These are phyloP conservation scores for Teratosphaeria nubilosa DNA, from an alignment of 2,329 filamentous ascomycete genomes.

Conservation along the genomic window DNA sequence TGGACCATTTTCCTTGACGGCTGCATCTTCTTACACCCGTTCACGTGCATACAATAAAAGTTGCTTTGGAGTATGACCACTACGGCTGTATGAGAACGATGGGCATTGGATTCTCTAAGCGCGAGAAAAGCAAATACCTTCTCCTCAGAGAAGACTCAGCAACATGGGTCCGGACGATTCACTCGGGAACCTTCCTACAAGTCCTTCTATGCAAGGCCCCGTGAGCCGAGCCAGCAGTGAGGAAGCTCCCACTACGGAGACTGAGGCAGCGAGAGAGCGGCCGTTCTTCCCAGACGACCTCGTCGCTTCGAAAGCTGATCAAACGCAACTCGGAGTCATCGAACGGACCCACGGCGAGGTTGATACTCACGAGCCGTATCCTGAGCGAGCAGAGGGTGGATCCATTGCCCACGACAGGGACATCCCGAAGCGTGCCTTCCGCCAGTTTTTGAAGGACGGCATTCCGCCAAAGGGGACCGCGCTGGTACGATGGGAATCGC, in stretches of 20 bases:
- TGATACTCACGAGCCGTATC: slow-evolving; percentile 37
- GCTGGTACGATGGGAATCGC: slow-evolving; percentile 39
- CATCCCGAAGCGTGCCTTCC: slow-evolving; percentile 24
- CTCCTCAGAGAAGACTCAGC: neutral
- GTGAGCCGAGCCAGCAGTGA: neutral
- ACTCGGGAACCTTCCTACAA: neutral
- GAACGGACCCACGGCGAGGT: slow-evolving; percentile 35
- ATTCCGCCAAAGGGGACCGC: slow-evolving; percentile 44
- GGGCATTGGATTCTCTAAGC: neutral
- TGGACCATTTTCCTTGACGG: neutral
- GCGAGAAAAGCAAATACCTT: neutral
- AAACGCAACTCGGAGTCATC: slow-evolving; percentile 31
- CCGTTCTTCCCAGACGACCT: slow-evolving; percentile 20
- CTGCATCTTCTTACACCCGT: neutral
- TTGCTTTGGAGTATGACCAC: neutral
- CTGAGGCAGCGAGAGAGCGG: neutral
- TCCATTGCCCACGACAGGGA: slow-evolving; percentile 26
- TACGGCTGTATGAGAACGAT: neutral
- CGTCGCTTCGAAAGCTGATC: slow-evolving; percentile 13
- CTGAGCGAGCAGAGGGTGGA: slow-evolving; percentile 21
- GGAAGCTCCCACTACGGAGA: neutral
- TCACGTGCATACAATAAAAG: neutral
- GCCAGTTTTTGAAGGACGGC: slow-evolving; percentile 32
- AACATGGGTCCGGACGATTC: neutral
- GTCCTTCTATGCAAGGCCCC: neutral